phyloP scores from a whole-genome alignment of 164 flowering plant genomes.

The Magnolia kwangsiensis region DNA sequence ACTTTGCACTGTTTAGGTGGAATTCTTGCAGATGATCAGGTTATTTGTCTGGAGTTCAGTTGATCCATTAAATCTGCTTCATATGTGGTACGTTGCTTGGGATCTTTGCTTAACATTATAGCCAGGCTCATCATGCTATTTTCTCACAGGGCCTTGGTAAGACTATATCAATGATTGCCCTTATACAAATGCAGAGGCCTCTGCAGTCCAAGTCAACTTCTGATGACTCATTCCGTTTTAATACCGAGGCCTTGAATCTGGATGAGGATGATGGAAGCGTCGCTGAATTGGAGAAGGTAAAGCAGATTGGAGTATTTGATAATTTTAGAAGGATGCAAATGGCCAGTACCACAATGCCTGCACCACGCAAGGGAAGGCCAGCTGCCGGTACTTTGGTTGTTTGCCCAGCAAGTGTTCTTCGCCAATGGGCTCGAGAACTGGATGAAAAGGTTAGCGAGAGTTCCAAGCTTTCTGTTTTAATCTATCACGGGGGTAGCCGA shows the following conservation, averaged over 20 bases:
- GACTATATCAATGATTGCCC: slow-evolving; percentile 88
- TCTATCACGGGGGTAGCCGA: slow-evolving; percentile 86
- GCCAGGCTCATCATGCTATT: slow-evolving; percentile 12
- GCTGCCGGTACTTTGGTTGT: slow-evolving; percentile 93
- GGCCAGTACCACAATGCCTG: background rate
- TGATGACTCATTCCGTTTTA: slow-evolving; percentile 22
- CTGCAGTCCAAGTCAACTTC: slow-evolving; percentile 41
- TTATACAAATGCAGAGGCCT: slow-evolving; percentile 65
- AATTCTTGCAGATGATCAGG: slow-evolving; percentile 99
- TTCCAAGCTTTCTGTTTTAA: slow-evolving; percentile 60
- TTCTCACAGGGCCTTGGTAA: slow-evolving; percentile 91
- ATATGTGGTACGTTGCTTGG: slow-evolving; percentile 1
- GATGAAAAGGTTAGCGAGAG: slow-evolving; percentile 70
- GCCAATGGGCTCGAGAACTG: slow-evolving; percentile 93
- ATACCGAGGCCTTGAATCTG: slow-evolving; percentile 73
- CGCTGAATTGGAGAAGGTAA: slow-evolving; percentile 29
- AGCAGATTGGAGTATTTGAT: slow-evolving; percentile 32
- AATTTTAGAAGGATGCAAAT: slow-evolving; percentile 16
- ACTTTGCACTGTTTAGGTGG: slow-evolving; percentile 82
- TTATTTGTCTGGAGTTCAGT: slow-evolving; percentile 18
- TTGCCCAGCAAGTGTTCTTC: slow-evolving; percentile 94
- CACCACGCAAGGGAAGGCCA: slow-evolving; percentile 53
- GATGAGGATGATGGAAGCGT: slow-evolving; percentile 72
- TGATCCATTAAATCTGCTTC: slow-evolving; percentile 4
- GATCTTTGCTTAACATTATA: slow-evolving; percentile 5